Evolutionary conservation across 2,329 filamentous ascomycete species (phyloP).

Genomic region (Parastagonospora avenae): DNA sequence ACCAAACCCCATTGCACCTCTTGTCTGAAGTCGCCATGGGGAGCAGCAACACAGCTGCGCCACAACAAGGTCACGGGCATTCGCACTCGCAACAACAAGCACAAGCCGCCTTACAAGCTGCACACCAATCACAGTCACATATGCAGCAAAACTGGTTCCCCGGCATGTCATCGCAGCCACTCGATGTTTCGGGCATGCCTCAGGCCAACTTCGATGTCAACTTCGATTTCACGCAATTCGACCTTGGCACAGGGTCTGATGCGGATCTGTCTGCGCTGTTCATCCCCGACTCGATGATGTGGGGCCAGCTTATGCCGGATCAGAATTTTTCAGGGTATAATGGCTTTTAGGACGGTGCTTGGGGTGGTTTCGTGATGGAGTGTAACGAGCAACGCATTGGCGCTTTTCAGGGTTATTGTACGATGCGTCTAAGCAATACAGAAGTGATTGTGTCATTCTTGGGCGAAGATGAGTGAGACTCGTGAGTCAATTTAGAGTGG

Average conservation of each 20-base stretch:
- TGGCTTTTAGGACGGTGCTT: slow-evolving; percentile 7
- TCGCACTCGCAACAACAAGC: slow-evolving; percentile 29
- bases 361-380: not conserved
- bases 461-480: too few species aligned
- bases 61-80: slow-evolving; percentile 19
- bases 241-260: slow-evolving; percentile 43
- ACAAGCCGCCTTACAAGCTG: slow-evolving; percentile 30
- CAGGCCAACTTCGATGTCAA: slow-evolving; percentile 39
- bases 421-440: too few species aligned
- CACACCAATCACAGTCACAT: slow-evolving; percentile 23
- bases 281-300: slow-evolving; percentile 43
- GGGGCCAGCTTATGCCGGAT: slow-evolving; percentile 28
- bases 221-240: slow-evolving; percentile 46
- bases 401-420: too few species aligned
- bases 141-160: slow-evolving; percentile 38
- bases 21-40: slow-evolving; percentile 49
- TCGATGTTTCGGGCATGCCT: slow-evolving; percentile 34
- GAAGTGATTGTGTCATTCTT: too few species aligned
- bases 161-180: slow-evolving; percentile 21
- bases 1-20: slow-evolving; percentile 46
- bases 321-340: slow-evolving; percentile 19
- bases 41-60: slow-evolving; percentile 29
- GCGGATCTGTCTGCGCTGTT: slow-evolving; percentile 44
- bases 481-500: too few species aligned
- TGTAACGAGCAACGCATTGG: too few species aligned